phyloP scores from a whole-genome alignment of 768 basidiomycete genomes.

The Paxillus ammoniavirescens region DNA sequence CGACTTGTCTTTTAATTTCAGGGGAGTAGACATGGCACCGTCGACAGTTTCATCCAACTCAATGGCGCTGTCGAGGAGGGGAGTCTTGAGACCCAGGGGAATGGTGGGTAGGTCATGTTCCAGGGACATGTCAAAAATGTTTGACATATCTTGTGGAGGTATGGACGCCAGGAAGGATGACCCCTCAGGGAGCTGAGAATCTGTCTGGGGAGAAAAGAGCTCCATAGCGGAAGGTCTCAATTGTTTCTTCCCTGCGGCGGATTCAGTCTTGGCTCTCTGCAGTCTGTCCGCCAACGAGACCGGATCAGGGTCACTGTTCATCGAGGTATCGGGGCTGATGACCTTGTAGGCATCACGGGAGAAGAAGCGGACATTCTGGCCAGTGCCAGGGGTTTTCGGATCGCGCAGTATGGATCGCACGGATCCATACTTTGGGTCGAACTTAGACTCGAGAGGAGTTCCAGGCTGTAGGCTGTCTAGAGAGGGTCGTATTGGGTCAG shows the following conservation, averaged over 20 bases:
- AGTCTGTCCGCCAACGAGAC: constrained; percentile 26
- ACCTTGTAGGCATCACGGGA: constrained; percentile 64
- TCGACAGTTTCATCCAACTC: constrained; percentile 31
- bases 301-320: constrained; percentile 33
- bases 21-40: constrained; percentile 6
- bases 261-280: neutral
- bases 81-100: constrained; percentile 25
- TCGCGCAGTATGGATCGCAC: constrained; percentile 73
- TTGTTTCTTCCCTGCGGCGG: constrained; percentile 22
- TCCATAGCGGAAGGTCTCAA: constrained; percentile 47
- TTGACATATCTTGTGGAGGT: constrained; percentile 42
- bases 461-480: constrained; percentile 1
- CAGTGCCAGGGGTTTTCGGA: constrained; percentile 69
- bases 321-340: constrained; percentile 64
- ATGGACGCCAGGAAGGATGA: constrained; percentile 37
- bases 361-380: constrained; percentile 80
- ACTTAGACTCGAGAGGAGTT: constrained; percentile 31
- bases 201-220: constrained; percentile 41
- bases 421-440: constrained; percentile 40
- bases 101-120: constrained; percentile 52
- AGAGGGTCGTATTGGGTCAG: constrained; percentile 12
- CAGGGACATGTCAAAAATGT: constrained; percentile 52
- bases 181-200: constrained; percentile 22
- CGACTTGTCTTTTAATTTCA: constrained; percentile 6
- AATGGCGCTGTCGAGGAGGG: constrained; percentile 36